Base-by-base conservation (phyloP, 352 stramenopile species). In the Phytophthora pinifolia region DNA sequence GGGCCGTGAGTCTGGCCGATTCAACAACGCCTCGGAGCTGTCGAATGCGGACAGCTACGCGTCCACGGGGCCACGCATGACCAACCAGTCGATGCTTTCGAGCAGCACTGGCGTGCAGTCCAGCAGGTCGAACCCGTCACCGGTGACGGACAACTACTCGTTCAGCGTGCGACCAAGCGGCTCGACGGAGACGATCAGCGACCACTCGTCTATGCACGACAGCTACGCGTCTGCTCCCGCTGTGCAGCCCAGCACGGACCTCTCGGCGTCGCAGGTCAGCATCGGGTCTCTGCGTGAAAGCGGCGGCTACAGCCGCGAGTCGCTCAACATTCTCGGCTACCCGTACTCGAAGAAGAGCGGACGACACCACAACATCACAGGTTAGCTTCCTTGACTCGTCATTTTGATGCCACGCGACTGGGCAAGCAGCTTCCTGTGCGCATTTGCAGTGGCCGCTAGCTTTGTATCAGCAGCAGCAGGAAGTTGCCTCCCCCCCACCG, bases 271-370 rank as follows among this genome's bases (percentile, higher is more conserved):
- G 32, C 66, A 67, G 46, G 54, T 25, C 32, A 73, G 56, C 55
- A 37, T 67, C 1, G 61, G 62, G 7, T 84, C 76, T 32, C 62
- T 78, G 67, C 72, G 72, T 25, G 70, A 83, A 44, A 80, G 62
- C 51, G 63, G 65, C 13, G 79, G 83, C 39, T 91, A 92, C 65
- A 88, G 77, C 53, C 72, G 76, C 36, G 80, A 90, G 25, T 92
- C 83, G 27, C 63, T 90, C 53, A 89, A 69, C 65, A 81, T 94
- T 62, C 76, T 94, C 54, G 81, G 76, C 54, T 94, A 94, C 62
- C 82, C 82, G 42, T 88, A 90, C 62, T 79, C 78, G 35, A 89
- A 88, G 70, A 87, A 88, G 57, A 88, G 72, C 62, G 61, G 59
- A 57, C 74, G 80, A 54, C 70, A 81, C 63, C 62, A 64, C 71